These are phyloP conservation scores for Colletotrichum sp. DNA, from an alignment of 2,329 filamentous ascomycete species.

Conservation along the genomic window DNA sequence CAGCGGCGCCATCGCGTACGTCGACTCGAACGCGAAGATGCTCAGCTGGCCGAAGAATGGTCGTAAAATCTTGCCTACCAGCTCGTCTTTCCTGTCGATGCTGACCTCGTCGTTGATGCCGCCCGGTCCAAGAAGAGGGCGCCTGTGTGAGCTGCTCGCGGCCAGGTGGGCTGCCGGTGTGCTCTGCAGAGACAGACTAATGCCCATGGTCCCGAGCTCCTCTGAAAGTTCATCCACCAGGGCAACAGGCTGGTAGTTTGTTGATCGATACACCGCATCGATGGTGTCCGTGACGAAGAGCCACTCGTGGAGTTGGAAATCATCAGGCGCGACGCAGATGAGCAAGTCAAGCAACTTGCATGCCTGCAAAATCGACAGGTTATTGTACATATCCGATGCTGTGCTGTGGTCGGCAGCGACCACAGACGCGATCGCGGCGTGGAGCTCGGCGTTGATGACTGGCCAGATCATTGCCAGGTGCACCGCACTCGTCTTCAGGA, in stretches of 20 bases:
- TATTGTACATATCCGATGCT: slow-evolving; percentile 75
- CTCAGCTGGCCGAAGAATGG: slow-evolving; percentile 93
- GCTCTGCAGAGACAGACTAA: slow-evolving; percentile 35
- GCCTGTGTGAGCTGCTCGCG: slow-evolving; percentile 40
- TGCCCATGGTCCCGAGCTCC: slow-evolving; percentile 61
- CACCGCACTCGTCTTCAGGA: slow-evolving; percentile 78
- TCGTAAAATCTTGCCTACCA: slow-evolving; percentile 79
- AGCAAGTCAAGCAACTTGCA: slow-evolving; percentile 92
- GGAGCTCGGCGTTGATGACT: slow-evolving; percentile 83
- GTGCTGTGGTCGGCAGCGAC: slow-evolving; percentile 68
- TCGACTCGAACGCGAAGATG: slow-evolving; percentile 91
- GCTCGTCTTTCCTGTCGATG: slow-evolving; percentile 67
- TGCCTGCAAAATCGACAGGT: slow-evolving; percentile 81
- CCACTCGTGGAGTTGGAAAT: slow-evolving; percentile 99
- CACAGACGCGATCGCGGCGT: slow-evolving; percentile 78
- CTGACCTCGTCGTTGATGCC: slow-evolving; percentile 61
- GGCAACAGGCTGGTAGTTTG: slow-evolving; percentile 71
- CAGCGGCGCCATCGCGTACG: slow-evolving; percentile 79
- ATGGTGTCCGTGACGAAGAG: slow-evolving; percentile 97
- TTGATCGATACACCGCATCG: slow-evolving; percentile 87
- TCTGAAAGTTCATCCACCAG: slow-evolving; percentile 87
- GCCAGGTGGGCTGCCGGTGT: slow-evolving; percentile 43
- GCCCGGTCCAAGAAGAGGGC: slow-evolving; percentile 56
- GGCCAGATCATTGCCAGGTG: slow-evolving; percentile 91
- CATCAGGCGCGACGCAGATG: slow-evolving; percentile 86